A percentile compares a stretch with the other conserved stretches of the same genome.
Conservation (phyloP, 2,329 filamentous ascomycete genomes). For the Claviceps lovelessii region DNA sequence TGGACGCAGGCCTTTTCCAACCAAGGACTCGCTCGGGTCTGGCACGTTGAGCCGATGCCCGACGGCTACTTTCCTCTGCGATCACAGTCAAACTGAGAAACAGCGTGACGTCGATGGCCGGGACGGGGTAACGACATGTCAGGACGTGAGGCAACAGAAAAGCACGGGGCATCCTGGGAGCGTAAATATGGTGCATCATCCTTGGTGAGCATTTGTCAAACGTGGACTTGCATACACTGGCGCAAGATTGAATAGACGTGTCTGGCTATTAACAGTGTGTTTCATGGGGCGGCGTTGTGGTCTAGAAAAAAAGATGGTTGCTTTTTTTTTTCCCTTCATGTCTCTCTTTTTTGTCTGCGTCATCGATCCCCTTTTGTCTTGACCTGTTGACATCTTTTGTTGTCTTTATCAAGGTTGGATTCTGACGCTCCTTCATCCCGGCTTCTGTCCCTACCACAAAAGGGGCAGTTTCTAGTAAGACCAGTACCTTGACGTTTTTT, state of each 20-base stretch:
- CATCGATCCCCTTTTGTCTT: not conserved
- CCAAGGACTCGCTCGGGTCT: slow-evolving; percentile 28
- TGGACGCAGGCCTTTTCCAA: slow-evolving; percentile 38
- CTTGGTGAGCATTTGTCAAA: not conserved
- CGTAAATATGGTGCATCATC: not conserved
- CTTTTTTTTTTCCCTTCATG: not conserved
- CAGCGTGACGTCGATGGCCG: not conserved
- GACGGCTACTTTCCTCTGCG: slow-evolving; percentile 42
- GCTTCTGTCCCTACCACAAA: too few relatives aligned
- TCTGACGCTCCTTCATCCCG: too few relatives aligned
- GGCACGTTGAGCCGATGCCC: slow-evolving; percentile 49
- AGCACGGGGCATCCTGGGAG: not conserved
- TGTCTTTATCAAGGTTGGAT: too few relatives aligned
- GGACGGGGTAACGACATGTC: not conserved
- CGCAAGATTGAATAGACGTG: slow-evolving; percentile 1
- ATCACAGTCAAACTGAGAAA: slow-evolving; percentile 37
- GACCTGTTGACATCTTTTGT: too few relatives aligned
- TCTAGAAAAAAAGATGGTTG: not conserved
- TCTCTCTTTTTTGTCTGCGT: too few relatives aligned
- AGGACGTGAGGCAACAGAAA: not conserved
- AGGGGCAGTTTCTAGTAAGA: too few relatives aligned
- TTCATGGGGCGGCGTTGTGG: slow-evolving; percentile 2
- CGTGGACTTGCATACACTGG: slow-evolving; percentile 4
- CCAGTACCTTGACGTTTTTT: too few relatives aligned
- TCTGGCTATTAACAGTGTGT: not conserved